Evolutionary conservation across 164 flowering plant genomes (phyloP), one percentile per base, ranked within the genome.

Genomic region (Echeveria elegans): DNA sequence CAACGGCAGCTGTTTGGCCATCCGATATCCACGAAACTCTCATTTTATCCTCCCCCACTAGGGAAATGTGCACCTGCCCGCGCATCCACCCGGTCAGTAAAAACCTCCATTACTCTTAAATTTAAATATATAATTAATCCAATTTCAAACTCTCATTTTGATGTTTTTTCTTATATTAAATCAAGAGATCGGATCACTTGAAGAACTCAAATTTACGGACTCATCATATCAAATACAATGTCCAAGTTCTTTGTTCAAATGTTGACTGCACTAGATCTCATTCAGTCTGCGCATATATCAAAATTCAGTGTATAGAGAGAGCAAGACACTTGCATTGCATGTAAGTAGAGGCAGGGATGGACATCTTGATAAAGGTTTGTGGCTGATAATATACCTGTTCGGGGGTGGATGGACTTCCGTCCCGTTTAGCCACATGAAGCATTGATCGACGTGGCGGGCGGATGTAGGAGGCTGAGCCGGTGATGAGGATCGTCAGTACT

Each of bases 11-110:
- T 37, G 83, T 66, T 0, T 26, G 26, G 16, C 67, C 74, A 0
- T 75, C 72, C 0, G 96, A 85, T 1, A 92, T 80, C 96, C 96
- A 92, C 28, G 89, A 65, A 67, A 92, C 78, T 73, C 92, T 82
- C 92, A 92, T 89, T 69, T 78, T 80, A 69, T 88, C 84, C 21
- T 16, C 23, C 2, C 92, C 96, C 6, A 77, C 89, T 67, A 85
- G 0, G n/a, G 97, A 87, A 62, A 86, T 77, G 66, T 89, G 97
- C 50, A 89, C 96, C 97, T 92, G 75, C 32, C 19, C 61, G 18
- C 61, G 18, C 61, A 56, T 28, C 32, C 6, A 16, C 3, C 11
- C 15, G 15, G 15, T 43, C 18, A 43, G 16, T 16, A 43, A 43
- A 43, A 16, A 43, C n/a, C n/a, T n/a, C n/a, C n/a, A n/a, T n/a